Evolutionary conservation across 2,329 filamentous ascomycete genomes (phyloP), one percentile per base, ranked within the genome.

Genomic region (Talaromyces sp.): DNA sequence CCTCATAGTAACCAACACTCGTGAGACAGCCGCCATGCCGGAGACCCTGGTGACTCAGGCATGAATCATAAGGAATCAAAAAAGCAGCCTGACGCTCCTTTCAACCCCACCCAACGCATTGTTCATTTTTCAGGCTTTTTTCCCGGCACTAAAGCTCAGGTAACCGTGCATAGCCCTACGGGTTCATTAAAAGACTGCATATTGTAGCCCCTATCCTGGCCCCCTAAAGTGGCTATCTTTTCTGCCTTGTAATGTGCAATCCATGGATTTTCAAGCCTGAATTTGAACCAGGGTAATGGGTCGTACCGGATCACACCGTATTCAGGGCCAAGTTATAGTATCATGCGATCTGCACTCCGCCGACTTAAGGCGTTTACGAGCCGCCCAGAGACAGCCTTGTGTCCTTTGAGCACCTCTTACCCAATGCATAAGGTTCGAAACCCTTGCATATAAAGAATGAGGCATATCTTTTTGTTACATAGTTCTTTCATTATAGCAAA

Each of bases 371-470:
- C 29, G 29, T 35, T 10, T 16, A 20, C 11, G n/a, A 45, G 6
- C 17, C 11, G 17, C 17, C 29, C 24, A 32, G 27, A 44, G 2
- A 33, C 42, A 45, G 42, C 42, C 29, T 45, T 45, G 17, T 29
- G 41, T 16, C 41, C 19, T 24, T 9, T 9, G 33, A 3, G 7
- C 33, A 14, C 11, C 14, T n/a, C 8, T n/a, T 13, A 32, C 13
- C 13, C 29, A 16, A 16, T 14, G 13, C 14, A n/a, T 3, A 36
- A 36, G n/a, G 33, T n/a, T 36, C 33, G 13, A 32, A 8, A 49
- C 22, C 29, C 32, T 20, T 10, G 8, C 4, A 7, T 50, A 50
- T 50, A 50, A 44, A 44, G 40, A 44, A 50, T n/a, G 47, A 36
- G 32, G 9, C 37, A 27, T 37, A 7, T 13, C n/a, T 22, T 40